Evolutionary conservation across 2,329 filamentous ascomycete genomes (phyloP), one percentile per base, ranked within the genome.

Genomic region (Fusarium proliferatum): DNA sequence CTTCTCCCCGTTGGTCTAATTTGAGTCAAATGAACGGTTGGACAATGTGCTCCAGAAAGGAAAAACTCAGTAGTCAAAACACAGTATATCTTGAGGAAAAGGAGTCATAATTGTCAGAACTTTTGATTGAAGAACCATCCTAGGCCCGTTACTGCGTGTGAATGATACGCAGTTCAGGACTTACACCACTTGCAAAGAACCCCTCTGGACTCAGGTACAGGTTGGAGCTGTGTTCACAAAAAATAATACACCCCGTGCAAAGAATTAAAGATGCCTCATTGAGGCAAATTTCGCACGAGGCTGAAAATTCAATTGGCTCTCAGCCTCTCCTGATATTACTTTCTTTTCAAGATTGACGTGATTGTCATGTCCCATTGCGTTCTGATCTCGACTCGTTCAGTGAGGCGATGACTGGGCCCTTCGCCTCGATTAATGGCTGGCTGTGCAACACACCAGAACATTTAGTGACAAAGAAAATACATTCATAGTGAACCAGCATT

Each of bases 381-480:
- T 63, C 41, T 51, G 36, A 43, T 34, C 41, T 64, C 67, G 61
- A 63, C 43, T 76, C 64, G 26, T 58, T 69, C 26, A 65, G 67
- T 74, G 71, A 76, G 73, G 73, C 73, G 71, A 69, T 51, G 49
- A 30, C 39, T 69, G 38, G 52, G 58, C 52, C 55, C 38, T 48
- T 58, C 66, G 73, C 73, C 72, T 68, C 19, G 43, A 58, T 39
- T 8, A 73, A 73, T 30, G 66, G 69, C 66, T 75, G 67, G 72
- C 60, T 61, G 45, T 57, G 43, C 53, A 33, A 60, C 53, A 36
- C 21, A 33, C 19, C 21, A 33, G 42, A 21, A 55, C 16, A 23
- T 33, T 43, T 10, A 17, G 28, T 23, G 28, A 23, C 7, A 52
- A 36, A 19, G 10, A 26, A 49, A 42, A 58, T 26, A 23, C 45